Conservation (phyloP, 2,329 filamentous ascomycete genomes). For the Ceratocystis diversiconidia region DNA sequence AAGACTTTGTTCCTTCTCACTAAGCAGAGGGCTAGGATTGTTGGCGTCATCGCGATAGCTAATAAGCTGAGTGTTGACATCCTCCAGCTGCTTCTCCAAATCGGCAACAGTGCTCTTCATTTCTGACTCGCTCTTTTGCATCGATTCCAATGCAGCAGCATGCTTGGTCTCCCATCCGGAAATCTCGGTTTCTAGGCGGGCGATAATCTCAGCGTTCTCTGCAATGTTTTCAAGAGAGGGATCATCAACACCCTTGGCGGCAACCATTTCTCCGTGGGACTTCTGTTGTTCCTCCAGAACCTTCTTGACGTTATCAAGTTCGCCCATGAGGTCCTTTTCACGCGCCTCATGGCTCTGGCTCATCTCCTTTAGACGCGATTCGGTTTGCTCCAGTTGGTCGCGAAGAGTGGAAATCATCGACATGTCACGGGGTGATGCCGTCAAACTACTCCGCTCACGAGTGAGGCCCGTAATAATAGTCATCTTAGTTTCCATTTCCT, state of each 20-base stretch:
- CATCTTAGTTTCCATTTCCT: slow-evolving; percentile 95
- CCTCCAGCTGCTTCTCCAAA: slow-evolving; percentile 47
- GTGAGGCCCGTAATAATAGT: slow-evolving; percentile 89
- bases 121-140: slow-evolving; percentile 57
- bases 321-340: slow-evolving; percentile 58
- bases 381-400: slow-evolving; percentile 75
- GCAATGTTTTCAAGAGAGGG: slow-evolving; percentile 12
- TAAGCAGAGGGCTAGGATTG: slow-evolving; percentile 27
- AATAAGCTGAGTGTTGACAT: slow-evolving; percentile 39
- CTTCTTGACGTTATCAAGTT: slow-evolving; percentile 42
- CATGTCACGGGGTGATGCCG: slow-evolving; percentile 73
- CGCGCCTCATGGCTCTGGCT: slow-evolving; percentile 57
- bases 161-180: slow-evolving; percentile 65
- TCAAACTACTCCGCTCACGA: slow-evolving; percentile 80
- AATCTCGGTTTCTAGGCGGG: slow-evolving; percentile 56
- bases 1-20: slow-evolving; percentile 42
- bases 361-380: slow-evolving; percentile 61
- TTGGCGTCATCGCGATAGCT: slow-evolving; percentile 31
- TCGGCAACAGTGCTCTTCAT: slow-evolving; percentile 59
- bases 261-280: slow-evolving; percentile 3
- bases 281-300: slow-evolving; percentile 16
- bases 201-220: slow-evolving; percentile 29
- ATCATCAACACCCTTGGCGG: neutral
- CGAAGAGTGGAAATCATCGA: slow-evolving; percentile 76
- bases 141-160: slow-evolving; percentile 50